Evolutionary conservation across 495 filamentous ascomycete species (phyloP).

Genomic region (Neurospora discreta): DNA sequence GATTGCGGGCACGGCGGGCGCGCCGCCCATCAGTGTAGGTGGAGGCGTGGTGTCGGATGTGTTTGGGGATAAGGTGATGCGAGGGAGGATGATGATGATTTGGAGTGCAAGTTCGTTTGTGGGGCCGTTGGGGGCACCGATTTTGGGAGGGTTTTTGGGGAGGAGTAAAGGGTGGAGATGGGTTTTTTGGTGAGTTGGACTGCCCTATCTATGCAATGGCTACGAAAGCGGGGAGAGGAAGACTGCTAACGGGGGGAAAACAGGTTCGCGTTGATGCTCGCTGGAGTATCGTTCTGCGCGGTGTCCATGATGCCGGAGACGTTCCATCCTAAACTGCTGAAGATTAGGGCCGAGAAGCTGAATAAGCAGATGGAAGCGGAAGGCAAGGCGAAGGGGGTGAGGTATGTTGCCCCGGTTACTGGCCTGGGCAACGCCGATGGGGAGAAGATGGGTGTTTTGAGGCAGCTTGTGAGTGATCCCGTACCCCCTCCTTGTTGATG

Average conservation of each 20-base stretch:
- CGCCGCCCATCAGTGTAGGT: slow-evolving; percentile 67
- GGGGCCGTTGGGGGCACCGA: slow-evolving; percentile 37
- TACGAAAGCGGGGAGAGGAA: no score
- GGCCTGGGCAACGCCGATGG: slow-evolving; percentile 4
- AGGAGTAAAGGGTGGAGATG: slow-evolving; percentile 34
- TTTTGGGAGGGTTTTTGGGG: slow-evolving; percentile 32
- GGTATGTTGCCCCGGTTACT: slow-evolving; percentile 8
- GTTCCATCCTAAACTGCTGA: slow-evolving; percentile 36
- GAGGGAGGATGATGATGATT: slow-evolving; percentile 21
- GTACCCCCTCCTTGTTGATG: background rate
- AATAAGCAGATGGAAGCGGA: slow-evolving; percentile 22
- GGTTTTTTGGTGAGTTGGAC: slow-evolving; percentile 42
- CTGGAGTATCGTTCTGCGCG: slow-evolving; percentile 22
- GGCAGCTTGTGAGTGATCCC: slow-evolving; percentile 11
- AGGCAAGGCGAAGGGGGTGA: background rate
- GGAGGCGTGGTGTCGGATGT: slow-evolving; percentile 78
- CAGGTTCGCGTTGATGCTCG: slow-evolving; percentile 31
- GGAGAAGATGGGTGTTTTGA: slow-evolving; percentile 6
- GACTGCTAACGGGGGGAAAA: background rate
- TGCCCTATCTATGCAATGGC: no score
- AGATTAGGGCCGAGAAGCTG: slow-evolving; percentile 34
- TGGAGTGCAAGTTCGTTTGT: slow-evolving; percentile 18
- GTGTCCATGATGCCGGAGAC: slow-evolving; percentile 36
- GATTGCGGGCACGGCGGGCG: slow-evolving; percentile 54
- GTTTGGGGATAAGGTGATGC: slow-evolving; percentile 25